Conservation (phyloP, 2,329 filamentous ascomycete species). For the Trichoderma atrobrunneum region DNA sequence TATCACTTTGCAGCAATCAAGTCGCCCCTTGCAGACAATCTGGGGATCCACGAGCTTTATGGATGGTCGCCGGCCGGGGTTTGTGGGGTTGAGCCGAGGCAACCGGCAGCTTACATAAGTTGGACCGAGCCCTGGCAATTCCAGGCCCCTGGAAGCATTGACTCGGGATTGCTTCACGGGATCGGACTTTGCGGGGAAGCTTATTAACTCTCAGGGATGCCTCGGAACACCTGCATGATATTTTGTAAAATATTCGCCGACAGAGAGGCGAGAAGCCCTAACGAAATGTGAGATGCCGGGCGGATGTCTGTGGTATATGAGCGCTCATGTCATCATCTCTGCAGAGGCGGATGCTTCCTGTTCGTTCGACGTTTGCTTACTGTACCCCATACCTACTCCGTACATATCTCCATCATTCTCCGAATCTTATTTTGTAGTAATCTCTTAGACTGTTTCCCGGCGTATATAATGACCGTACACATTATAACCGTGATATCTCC, state of each 20-base stretch:
- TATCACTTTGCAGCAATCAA: not conserved
- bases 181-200: not conserved
- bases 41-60: conserved; percentile 17
- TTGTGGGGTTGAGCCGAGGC: conserved; percentile 20
- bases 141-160: not conserved
- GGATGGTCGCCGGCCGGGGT: conserved; percentile 8
- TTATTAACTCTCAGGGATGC: not conserved
- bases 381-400: not conserved
- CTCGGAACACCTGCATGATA: not conserved
- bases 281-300: not conserved
- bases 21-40: not conserved
- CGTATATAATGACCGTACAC: not conserved
- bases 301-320: not conserved
- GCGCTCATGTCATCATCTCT: not conserved
- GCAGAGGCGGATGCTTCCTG: not conserved
- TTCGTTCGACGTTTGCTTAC: not conserved
- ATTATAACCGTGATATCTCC: too few relatives aligned
- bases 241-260: not conserved
- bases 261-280: not conserved
- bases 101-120: conserved; percentile 16
- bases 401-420: not conserved
- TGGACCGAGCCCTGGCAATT: not conserved
- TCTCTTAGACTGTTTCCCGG: not conserved
- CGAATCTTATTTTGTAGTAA: not conserved
- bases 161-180: not conserved